Evolutionary conservation across 2,329 filamentous ascomycete genomes (phyloP), one percentile per base, ranked within the genome.

Genomic region (Saccharata proteae): DNA sequence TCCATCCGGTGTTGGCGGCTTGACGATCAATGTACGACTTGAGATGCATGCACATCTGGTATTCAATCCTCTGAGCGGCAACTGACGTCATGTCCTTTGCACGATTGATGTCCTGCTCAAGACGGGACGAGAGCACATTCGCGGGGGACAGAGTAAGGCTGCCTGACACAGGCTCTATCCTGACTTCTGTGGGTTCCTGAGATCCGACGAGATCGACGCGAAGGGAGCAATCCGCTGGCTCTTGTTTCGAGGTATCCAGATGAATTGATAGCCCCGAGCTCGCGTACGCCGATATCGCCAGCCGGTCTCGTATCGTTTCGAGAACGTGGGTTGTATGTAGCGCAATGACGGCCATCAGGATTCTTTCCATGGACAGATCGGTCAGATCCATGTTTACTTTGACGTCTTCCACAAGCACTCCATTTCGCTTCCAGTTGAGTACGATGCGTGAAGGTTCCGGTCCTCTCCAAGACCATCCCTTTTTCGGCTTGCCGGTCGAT

Each of bases 401-500:
- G n/a, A 64, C 59, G 35, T 79, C 71, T 39, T 71, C 68, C 23
- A 85, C 72, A 49, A 88, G 80, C 43, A 79, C 77, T 40, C 77
- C 77, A 47, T 88, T 77, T 35, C 82, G 75, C 53, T 92, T 85
- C 88, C 90, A 98, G 41, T 83, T 77, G 22, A 77, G 58, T 3
- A 61, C 66, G 26, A 90, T 40, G 11, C 46, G 47, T 8, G 57
- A 44, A 14, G 51, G 39, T 5, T 45, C 39, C 5, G 46, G 44
- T 4, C 49, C 51, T 34, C 47, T 47, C 52, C 53, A 56, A 16
- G 52, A 48, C 39, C 47, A 53, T 30, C 43, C 48, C 36, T 51
- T 57, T 35, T 42, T 49, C 18, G 46, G 39, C 38, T 49, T 61
- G 18, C 77, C 77, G 47, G 77, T 85, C 37, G 75, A 69, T 20